Evolutionary conservation across 2,329 filamentous ascomycete species (phyloP).

Genomic region (Pleomassaria siparia): DNA sequence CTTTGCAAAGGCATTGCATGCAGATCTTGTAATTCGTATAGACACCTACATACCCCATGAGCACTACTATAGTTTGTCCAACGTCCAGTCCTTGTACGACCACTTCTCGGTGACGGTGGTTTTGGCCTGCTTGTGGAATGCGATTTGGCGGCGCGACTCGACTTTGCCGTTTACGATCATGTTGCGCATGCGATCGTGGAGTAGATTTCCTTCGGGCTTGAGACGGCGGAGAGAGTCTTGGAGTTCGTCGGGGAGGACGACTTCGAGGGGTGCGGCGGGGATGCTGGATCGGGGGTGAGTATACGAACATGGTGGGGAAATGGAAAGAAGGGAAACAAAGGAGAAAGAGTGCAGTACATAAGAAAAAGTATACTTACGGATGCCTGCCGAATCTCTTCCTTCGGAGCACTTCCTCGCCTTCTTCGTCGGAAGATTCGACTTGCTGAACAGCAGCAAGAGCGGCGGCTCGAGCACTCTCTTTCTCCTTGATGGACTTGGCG

Average conservation of each 20-base stretch:
- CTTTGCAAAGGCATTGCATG: too few species aligned
- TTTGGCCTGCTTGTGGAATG: constrained; percentile 81
- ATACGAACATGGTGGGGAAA: constrained; percentile 6
- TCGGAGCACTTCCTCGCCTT: constrained; percentile 55
- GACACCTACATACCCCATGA: too few species aligned
- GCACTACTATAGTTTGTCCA: constrained; percentile 31
- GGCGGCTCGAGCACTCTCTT: constrained; percentile 51
- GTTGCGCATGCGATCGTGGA: constrained; percentile 89
- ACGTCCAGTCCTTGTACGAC: constrained; percentile 91
- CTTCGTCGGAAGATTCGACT: constrained; percentile 30
- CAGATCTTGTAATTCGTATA: too few species aligned
- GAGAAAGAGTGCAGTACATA: neutral
- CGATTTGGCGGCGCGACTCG: constrained; percentile 76
- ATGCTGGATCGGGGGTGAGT: constrained; percentile 53
- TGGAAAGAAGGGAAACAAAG: neutral
- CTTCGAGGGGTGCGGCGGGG: constrained; percentile 64
- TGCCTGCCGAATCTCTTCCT: constrained; percentile 73
- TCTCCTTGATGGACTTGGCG: constrained; percentile 62
- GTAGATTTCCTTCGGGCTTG: constrained; percentile 92
- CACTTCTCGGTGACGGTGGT: constrained; percentile 90
- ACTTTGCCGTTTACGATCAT: constrained; percentile 86
- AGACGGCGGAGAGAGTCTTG: constrained; percentile 52
- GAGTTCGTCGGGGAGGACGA: constrained; percentile 53
- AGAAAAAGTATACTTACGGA: constrained; percentile 32
- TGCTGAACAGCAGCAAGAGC: constrained; percentile 27